phyloP scores from a whole-genome alignment of 768 basidiomycete genomes.

The Polyporus arcularius region DNA sequence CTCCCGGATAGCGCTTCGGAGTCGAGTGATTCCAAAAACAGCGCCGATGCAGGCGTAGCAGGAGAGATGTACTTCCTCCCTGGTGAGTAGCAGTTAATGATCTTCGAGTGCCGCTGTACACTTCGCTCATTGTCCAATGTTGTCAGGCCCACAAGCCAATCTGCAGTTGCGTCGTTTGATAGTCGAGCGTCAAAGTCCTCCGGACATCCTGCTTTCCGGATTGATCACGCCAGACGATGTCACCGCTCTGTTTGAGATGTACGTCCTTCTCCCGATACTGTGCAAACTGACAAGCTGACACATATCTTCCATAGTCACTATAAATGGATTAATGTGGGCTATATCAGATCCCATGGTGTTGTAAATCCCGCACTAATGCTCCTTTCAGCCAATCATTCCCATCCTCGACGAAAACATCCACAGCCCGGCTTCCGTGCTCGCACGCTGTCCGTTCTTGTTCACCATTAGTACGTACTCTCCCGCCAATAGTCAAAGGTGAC shows the following conservation, averaged over 20 bases:
- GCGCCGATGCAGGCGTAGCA: slow-evolving; percentile 16
- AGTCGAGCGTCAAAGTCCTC: slow-evolving; percentile 33
- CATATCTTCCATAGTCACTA: slow-evolving; percentile 40
- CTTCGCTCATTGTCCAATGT: neutral
- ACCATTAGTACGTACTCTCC: slow-evolving; percentile 51
- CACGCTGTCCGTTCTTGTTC: slow-evolving; percentile 59
- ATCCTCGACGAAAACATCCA: slow-evolving; percentile 59
- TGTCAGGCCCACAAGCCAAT: slow-evolving; percentile 30
- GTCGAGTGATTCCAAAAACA: slow-evolving; percentile 2
- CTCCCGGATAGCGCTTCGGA: neutral
- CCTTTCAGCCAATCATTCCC: slow-evolving; percentile 53
- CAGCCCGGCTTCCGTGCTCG: slow-evolving; percentile 52
- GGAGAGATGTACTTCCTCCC: slow-evolving; percentile 26
- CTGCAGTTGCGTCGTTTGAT: slow-evolving; percentile 34
- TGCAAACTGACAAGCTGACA: slow-evolving; percentile 21
- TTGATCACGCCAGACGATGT: slow-evolving; percentile 33
- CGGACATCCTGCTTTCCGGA: slow-evolving; percentile 34
- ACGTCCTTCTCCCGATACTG: slow-evolving; percentile 8
- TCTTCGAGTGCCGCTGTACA: neutral
- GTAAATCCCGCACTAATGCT: slow-evolving; percentile 31
- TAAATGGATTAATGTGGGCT: slow-evolving; percentile 52
- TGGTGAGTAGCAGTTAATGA: slow-evolving; percentile 15
- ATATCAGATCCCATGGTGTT: neutral
- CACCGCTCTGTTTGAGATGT: slow-evolving; percentile 32
- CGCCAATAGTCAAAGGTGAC: neutral